Base-by-base conservation (phyloP, 164 flowering plant genomes). In the Houttuynia cordata region DNA sequence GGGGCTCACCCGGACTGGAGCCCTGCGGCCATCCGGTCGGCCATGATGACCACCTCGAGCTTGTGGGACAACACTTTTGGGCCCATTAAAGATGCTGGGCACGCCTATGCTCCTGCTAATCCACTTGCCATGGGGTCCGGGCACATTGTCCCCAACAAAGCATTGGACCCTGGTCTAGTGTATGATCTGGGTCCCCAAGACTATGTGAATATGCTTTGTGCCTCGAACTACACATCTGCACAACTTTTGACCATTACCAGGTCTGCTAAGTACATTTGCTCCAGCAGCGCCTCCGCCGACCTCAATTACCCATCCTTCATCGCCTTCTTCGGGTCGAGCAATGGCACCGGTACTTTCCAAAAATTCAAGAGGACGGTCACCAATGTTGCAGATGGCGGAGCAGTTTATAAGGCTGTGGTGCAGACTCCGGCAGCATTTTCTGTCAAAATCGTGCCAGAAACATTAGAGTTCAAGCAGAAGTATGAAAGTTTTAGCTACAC, bases 231-330 rank as follows among this genome's bases (percentile, higher is more conserved):
- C 70, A 79, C 84, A 1, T 37, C 15, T 15, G 52, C 70, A 24
- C 81, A 82, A 58, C 81, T 86, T 23, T 57, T 60, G 53, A 54
- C 68, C 10, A 80, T 86, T 61, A 79, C 81, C 9, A 70, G 70
- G 51, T 62, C 70, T 24, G 53, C 73, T 21, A 17, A 57, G 1
- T 59, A 58, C 55, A 49, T 51, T 47, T 84, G 88, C 47, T 70
- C 79, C 0, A 59, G 56, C 0, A 60, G 56, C 24, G 53, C 74
- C 4, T 71, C 88, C 19, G 57, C 68, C 14, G 88, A 87, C 65
- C 76, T 87, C 21, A 87, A 87, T 40, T 83, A 87, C 72, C 90
- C 87, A 7, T 85, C 92, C 10, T 86, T 86, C 58, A 82, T 83
- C 8, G 84, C 79, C 23, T 75, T 61, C 58, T 71, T 79, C 57